These are phyloP conservation scores for Lentithecium fluviatile DNA, from an alignment of 495 filamentous ascomycete genomes.

Conservation along the genomic window DNA sequence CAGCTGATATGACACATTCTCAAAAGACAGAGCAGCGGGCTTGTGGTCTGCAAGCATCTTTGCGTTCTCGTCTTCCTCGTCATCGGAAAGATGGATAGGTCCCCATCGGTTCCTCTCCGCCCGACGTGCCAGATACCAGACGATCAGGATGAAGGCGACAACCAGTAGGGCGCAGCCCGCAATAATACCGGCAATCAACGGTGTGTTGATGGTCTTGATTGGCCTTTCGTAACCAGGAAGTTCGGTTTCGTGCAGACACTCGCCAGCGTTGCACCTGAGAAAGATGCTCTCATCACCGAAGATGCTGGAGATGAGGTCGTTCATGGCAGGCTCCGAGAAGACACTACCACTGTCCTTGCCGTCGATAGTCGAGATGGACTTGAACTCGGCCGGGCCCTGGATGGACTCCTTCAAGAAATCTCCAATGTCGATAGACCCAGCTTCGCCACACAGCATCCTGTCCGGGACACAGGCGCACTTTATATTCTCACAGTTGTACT, in stretches of 20 bases:
- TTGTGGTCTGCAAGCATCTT: slow-evolving; percentile 88
- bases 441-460: slow-evolving; percentile 88
- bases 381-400: slow-evolving; percentile 81
- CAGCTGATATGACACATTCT: slow-evolving; percentile 80
- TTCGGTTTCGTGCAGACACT: slow-evolving; percentile 88
- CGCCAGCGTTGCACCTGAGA: slow-evolving; percentile 77
- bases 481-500: slow-evolving; percentile 80
- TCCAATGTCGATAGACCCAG: slow-evolving; percentile 85
- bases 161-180: slow-evolving; percentile 84
- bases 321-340: slow-evolving; percentile 88
- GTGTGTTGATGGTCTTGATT: slow-evolving; percentile 94
- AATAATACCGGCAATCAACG: slow-evolving; percentile 91
- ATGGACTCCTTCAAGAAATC: slow-evolving; percentile 81
- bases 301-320: slow-evolving; percentile 77
- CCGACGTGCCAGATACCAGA: slow-evolving; percentile 88
- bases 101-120: slow-evolving; percentile 63
- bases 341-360: slow-evolving; percentile 63
- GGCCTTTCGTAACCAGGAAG: slow-evolving; percentile 87
- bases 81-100: slow-evolving; percentile 73
- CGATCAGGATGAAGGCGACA: slow-evolving; percentile 73
- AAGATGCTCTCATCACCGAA: slow-evolving; percentile 91
- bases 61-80: slow-evolving; percentile 83
- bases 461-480: slow-evolving; percentile 84
- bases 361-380: slow-evolving; percentile 62
- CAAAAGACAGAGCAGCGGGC: slow-evolving; percentile 82